Base-by-base conservation (phyloP, 495 filamentous ascomycete genomes). In the Aspergillus heteromorphus region DNA sequence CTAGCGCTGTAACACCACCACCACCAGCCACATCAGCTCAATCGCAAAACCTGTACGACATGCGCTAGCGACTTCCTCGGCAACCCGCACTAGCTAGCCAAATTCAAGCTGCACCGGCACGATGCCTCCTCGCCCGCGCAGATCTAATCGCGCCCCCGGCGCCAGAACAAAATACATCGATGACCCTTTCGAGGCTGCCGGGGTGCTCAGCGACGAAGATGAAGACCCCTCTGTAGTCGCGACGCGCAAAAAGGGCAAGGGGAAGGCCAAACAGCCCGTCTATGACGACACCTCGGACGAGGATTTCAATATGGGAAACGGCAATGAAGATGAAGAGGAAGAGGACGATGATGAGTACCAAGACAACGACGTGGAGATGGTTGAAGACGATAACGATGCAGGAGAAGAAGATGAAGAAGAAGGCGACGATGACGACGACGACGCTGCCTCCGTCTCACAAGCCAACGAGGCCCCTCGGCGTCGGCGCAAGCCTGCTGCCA, bases 111-210 rank as follows among this genome's bases (percentile, higher is more conserved):
- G n/a, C n/a, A n/a, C n/a, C n/a, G n/a, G n/a, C n/a, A n/a, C n/a
- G n/a, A 45, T n/a, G 2, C 73, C 73, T 71, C 41, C 69, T 48
- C 52, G 59, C 9, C 48, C 61, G 21, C 74, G 74, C 63, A 69
- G 71, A 55, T 77, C 74, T 9, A 66, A 52, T 23, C 74, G 74
- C 49, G 45, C 59, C n/a, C 63, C 63, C 48, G 62, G 67, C 21
- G 50, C 64, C 31, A 61, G 58, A 43, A 63, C 64, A 4, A 66
- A 62, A 9, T 77, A 77, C 60, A 66, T 60, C 4, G 50, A 66
- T 40, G 74, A 74, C 56, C 65, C 67, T 16, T 68, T 73, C 30
- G 59, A 64, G 45, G 45, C 59, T 2, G 65, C 64, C 23, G 70
- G 68, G 1, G 56, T 73, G 1, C 34, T 38, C 3, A 69, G 60